phyloP scores from a whole-genome alignment of 257 asterid genomes.

The Primulina huaijiensis region DNA sequence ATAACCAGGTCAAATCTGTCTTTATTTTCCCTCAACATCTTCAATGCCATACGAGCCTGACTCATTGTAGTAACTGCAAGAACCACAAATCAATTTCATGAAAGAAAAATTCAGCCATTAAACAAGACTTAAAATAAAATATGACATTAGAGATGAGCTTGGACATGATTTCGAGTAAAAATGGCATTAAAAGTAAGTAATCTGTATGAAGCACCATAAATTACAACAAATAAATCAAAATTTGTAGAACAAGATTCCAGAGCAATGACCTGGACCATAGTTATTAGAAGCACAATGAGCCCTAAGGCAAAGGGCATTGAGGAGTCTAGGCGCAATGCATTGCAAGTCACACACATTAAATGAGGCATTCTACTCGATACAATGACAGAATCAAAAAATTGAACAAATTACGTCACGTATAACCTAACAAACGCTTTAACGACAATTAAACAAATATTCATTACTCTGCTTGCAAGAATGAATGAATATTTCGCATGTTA shows the following conservation, averaged over 20 bases:
- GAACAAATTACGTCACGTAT: neutral
- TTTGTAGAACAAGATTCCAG: neutral
- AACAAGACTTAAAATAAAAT: neutral
- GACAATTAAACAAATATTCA: neutral
- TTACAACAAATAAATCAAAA: neutral
- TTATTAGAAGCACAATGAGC: neutral
- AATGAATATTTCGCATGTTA: neutral
- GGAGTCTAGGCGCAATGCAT: neutral
- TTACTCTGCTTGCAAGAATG: neutral
- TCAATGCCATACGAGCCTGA: slow-evolving; percentile 66
- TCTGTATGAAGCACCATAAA: neutral
- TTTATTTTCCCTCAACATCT: slow-evolving; percentile 66
- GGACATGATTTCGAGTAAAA: neutral
- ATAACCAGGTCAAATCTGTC: slow-evolving; percentile 74
- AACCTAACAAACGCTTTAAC: neutral
- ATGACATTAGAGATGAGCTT: neutral
- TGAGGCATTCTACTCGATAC: neutral
- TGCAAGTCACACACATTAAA: neutral
- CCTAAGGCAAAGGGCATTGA: neutral
- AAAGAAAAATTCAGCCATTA: neutral
- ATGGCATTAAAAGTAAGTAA: neutral
- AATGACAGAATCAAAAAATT: neutral
- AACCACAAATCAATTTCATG: slow-evolving; percentile 23
- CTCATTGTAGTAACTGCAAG: slow-evolving; percentile 58
- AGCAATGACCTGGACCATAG: neutral